These are phyloP conservation scores for Aurinia saxatilis DNA, from an alignment of 345 rosid species.

Conservation along the genomic window DNA sequence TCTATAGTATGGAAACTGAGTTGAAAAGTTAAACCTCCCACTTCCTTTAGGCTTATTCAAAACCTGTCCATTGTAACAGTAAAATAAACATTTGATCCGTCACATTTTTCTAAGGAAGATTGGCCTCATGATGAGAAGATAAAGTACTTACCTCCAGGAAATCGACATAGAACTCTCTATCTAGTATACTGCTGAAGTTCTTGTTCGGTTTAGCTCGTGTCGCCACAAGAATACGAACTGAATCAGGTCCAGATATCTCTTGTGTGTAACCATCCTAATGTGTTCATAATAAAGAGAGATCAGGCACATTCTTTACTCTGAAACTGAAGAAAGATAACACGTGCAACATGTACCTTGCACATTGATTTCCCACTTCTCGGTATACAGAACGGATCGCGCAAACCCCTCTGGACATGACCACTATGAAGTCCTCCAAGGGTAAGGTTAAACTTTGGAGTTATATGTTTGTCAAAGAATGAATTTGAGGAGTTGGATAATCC, in stretches of 20 bases:
- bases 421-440: slow-evolving; percentile 63
- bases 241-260: slow-evolving; percentile 49
- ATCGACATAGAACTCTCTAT: slow-evolving; percentile 58
- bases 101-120: neutral
- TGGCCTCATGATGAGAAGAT: neutral
- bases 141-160: slow-evolving; percentile 76
- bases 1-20: slow-evolving; percentile 63
- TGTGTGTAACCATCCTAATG: slow-evolving; percentile 76
- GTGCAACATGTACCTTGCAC: too few species aligned
- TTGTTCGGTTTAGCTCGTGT: slow-evolving; percentile 55
- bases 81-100: neutral
- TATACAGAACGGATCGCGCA: slow-evolving; percentile 60
- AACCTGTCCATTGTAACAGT: slow-evolving; percentile 35
- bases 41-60: slow-evolving; percentile 48
- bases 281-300: too few species aligned
- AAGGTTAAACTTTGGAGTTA: slow-evolving; percentile 54
- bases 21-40: slow-evolving; percentile 66
- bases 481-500: slow-evolving; percentile 68
- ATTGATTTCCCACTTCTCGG: neutral
- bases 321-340: too few species aligned
- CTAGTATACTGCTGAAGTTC: slow-evolving; percentile 40
- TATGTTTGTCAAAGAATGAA: slow-evolving; percentile 56
- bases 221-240: slow-evolving; percentile 74
- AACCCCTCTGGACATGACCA: slow-evolving; percentile 78
- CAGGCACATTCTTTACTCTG: too few species aligned